Conservation (phyloP, 495 filamentous ascomycete genomes). For the Ascodesmis nigricans region DNA sequence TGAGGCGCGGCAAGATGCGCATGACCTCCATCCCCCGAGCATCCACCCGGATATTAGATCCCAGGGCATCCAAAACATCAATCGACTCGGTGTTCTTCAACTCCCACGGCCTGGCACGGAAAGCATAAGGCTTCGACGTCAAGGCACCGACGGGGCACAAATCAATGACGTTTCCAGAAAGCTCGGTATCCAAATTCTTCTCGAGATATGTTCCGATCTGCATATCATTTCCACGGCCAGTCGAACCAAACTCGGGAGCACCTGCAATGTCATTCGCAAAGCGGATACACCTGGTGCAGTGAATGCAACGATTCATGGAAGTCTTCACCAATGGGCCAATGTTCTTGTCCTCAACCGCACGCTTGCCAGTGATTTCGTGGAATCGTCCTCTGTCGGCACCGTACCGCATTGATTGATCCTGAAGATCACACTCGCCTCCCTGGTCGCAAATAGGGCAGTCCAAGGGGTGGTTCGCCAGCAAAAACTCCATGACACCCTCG, state of each 20-base stretch:
- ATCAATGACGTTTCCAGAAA: slow-evolving; percentile 95
- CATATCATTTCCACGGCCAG: slow-evolving; percentile 85
- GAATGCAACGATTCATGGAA: slow-evolving; percentile 99
- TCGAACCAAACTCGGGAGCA: slow-evolving; percentile 81
- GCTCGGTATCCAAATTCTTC: slow-evolving; percentile 68
- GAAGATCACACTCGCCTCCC: slow-evolving; percentile 93
- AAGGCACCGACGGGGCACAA: slow-evolving; percentile 92
- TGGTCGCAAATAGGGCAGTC: slow-evolving; percentile 98
- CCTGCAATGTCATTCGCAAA: slow-evolving; percentile 96
- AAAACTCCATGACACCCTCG: slow-evolving; percentile 97
- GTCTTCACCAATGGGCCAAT: slow-evolving; percentile 98
- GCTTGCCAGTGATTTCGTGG: slow-evolving; percentile 84
- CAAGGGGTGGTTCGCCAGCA: slow-evolving; percentile 88
- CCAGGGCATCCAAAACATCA: slow-evolving; percentile 78
- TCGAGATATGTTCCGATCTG: slow-evolving; percentile 97
- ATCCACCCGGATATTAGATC: slow-evolving; percentile 85
- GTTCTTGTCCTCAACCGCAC: slow-evolving; percentile 96
- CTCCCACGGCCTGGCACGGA: slow-evolving; percentile 92
- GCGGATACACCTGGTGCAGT: slow-evolving; percentile 91
- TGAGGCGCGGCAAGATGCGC: slow-evolving; percentile 75
- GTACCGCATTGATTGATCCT: slow-evolving; percentile 98
- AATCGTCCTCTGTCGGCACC: slow-evolving; percentile 89
- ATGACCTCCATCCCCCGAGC: slow-evolving; percentile 88
- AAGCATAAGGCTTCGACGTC: slow-evolving; percentile 91
- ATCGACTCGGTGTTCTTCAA: slow-evolving; percentile 81